These are phyloP conservation scores for Candida broadrunensis DNA, from an alignment of 805 yeast genomes.

Conservation along the genomic window DNA sequence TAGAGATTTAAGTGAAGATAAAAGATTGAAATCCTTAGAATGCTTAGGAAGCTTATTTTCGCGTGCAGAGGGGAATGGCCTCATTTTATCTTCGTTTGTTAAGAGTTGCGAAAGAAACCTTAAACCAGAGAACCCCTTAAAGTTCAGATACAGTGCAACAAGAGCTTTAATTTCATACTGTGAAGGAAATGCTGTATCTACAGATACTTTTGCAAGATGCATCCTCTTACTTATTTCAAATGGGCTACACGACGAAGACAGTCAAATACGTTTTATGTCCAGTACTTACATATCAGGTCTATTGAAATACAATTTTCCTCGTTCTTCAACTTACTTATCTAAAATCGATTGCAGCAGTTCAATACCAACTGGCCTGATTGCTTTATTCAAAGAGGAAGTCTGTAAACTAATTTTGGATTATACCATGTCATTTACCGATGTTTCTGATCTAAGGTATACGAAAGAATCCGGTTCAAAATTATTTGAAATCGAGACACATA, in stretches of 20 bases:
- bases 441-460: background rate
- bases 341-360: background rate
- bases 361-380: background rate
- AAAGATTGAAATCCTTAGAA: background rate
- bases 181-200: background rate
- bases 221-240: background rate
- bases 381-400: background rate
- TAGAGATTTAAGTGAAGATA: background rate
- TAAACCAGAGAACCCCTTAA: background rate
- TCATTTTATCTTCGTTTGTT: background rate
- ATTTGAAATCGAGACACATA: slow-evolving; percentile 66
- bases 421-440: background rate
- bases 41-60: background rate
- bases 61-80: too few species aligned
- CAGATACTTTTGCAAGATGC: background rate
- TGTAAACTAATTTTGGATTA: background rate
- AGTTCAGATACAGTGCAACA: background rate
- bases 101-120: background rate
- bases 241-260: slow-evolving; percentile 3
- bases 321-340: background rate
- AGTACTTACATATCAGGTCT: background rate
- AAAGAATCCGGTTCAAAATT: slow-evolving; percentile 19
- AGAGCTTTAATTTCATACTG: background rate
- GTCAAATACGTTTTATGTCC: background rate
- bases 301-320: background rate